phyloP scores from a whole-genome alignment of 2,329 filamentous ascomycete species.

The Bipolaris cookei region DNA sequence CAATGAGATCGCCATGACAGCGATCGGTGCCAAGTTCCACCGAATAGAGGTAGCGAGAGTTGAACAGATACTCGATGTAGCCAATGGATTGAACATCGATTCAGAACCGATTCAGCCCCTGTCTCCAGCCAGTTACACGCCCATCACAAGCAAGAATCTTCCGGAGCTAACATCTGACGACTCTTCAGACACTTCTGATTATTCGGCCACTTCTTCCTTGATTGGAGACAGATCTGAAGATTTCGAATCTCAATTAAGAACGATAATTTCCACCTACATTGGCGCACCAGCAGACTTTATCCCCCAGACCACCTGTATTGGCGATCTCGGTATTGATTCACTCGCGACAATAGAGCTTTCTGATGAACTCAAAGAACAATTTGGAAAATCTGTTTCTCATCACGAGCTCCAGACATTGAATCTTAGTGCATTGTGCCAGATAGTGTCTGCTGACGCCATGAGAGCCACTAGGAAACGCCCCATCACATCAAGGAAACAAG shows the following conservation, averaged over 20 bases:
- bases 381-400: conserved; percentile 4
- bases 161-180: conserved; percentile 2
- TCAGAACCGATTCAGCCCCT: not conserved
- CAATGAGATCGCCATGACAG: conserved; percentile 10
- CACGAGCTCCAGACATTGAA: conserved; percentile 8
- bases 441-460: not conserved
- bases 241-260: conserved; percentile 11
- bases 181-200: conserved; percentile 4
- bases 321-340: conserved; percentile 27
- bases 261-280: conserved; percentile 19
- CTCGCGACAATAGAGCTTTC: conserved; percentile 22
- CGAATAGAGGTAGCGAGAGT: conserved; percentile 20
- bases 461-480: not conserved
- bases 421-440: conserved; percentile 7
- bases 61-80: conserved; percentile 11
- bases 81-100: conserved; percentile 5
- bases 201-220: conserved; percentile 7
- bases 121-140: not conserved
- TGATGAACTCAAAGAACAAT: conserved; percentile 10
- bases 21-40: conserved; percentile 21
- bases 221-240: conserved; percentile 4
- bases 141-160: not conserved
- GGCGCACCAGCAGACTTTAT: conserved; percentile 14
- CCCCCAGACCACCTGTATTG: conserved; percentile 10
- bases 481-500: not conserved